These are phyloP conservation scores for Paraurostyla sp. DNA, from an alignment of 73 alveolate genomes.

Conservation along the genomic window DNA sequence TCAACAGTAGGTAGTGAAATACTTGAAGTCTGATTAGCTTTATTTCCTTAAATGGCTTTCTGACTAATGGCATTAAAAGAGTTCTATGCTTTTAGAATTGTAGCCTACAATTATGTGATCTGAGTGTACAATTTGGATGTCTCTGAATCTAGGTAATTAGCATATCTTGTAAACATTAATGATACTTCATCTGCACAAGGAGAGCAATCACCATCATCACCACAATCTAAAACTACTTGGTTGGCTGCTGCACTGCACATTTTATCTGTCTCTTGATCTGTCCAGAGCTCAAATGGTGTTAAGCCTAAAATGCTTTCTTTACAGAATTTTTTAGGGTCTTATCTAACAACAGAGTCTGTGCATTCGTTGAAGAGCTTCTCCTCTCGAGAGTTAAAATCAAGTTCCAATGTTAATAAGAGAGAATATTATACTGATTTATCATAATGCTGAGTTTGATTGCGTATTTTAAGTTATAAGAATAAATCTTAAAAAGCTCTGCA, in stretches of 20 bases:
- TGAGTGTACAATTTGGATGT: background rate
- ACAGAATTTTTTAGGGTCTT: slow-evolving; percentile 31
- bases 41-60: background rate
- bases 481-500: slow-evolving; percentile 21
- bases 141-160: background rate
- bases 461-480: background rate
- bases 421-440: slow-evolving; percentile 36
- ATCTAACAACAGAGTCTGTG: slow-evolving; percentile 27
- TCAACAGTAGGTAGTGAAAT: background rate
- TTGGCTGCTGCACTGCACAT: slow-evolving; percentile 46
- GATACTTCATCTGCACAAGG: slow-evolving; percentile 50
- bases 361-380: slow-evolving; percentile 33
- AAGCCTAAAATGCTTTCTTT: background rate
- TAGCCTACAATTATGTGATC: background rate
- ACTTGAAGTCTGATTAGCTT: background rate
- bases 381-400: slow-evolving; percentile 46
- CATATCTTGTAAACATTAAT: slow-evolving; percentile 47
- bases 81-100: background rate
- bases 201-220: slow-evolving; percentile 35
- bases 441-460: background rate
- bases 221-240: slow-evolving; percentile 38
- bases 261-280: background rate
- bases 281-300: slow-evolving; percentile 43
- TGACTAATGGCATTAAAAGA: background rate
- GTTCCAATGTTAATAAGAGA: slow-evolving; percentile 18